Conservation (phyloP, 2,329 filamentous ascomycete genomes). For the Ceratocystis smalleyi region DNA sequence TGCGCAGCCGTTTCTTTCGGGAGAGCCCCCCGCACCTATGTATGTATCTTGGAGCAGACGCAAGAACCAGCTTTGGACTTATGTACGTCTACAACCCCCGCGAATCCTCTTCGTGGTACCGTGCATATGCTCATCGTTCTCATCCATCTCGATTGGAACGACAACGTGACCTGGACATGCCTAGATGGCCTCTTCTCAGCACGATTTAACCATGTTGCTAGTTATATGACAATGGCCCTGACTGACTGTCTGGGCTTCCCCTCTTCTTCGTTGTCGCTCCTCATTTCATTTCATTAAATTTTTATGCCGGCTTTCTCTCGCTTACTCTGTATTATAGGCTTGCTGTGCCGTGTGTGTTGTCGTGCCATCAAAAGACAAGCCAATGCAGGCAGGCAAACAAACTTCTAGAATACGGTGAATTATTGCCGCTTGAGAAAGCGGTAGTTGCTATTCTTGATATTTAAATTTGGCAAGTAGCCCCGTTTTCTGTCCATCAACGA, state of each 20-base stretch:
- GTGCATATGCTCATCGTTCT: neutral
- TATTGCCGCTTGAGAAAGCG: neutral
- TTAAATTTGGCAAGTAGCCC: neutral
- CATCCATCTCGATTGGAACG: neutral
- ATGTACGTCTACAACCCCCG: neutral
- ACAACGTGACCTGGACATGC: neutral
- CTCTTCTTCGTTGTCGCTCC: no score
- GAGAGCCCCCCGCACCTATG: neutral
- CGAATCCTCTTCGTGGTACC: neutral
- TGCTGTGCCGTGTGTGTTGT: no score
- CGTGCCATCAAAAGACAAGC: neutral
- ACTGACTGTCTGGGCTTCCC: no score
- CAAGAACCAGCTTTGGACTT: neutral
- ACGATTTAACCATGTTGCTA: neutral
- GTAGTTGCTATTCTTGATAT: neutral
- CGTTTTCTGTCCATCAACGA: neutral
- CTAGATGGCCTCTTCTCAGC: neutral
- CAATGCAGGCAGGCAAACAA: neutral
- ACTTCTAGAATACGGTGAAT: neutral
- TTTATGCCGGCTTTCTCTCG: no score
- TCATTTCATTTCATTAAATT: no score
- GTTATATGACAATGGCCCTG: no score
- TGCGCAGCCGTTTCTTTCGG: neutral
- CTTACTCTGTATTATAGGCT: no score
- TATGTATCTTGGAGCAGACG: neutral